Percentiles rank a stretch among this genome's conserved stretches.
These are phyloP conservation scores for Phyllosticta citriasiana DNA, from an alignment of 2,329 filamentous ascomycete genomes.

Conservation along the genomic window DNA sequence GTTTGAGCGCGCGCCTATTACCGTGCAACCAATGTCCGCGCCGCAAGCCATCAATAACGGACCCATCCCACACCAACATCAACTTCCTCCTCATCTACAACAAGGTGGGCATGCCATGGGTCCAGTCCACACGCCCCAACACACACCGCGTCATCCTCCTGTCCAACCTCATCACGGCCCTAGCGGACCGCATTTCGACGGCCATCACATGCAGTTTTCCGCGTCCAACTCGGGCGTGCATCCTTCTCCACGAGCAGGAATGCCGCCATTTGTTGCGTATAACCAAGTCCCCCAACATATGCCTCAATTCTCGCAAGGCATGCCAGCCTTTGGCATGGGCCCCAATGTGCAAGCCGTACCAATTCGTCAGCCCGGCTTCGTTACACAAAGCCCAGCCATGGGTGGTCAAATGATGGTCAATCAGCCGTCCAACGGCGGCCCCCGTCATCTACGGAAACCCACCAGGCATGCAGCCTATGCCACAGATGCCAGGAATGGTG, in stretches of 20 bases:
- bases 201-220: conserved; percentile 78
- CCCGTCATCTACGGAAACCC: conserved; percentile 64
- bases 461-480: conserved; percentile 55
- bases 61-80: conserved; percentile 71
- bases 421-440: conserved; percentile 55
- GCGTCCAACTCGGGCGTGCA: conserved; percentile 71
- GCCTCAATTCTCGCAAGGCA: conserved; percentile 43
- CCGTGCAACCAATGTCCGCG: conserved; percentile 49
- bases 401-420: conserved; percentile 71
- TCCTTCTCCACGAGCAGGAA: conserved; percentile 64
- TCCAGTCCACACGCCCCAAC: conserved; percentile 61
- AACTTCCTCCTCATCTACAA: conserved; percentile 73
- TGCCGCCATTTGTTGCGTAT: conserved; percentile 60
- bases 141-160: conserved; percentile 69
- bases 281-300: conserved; percentile 52
- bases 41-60: conserved; percentile 53
- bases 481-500: conserved; percentile 37
- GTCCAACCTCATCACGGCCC: conserved; percentile 62
- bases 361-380: conserved; percentile 65
- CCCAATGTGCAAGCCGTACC: conserved; percentile 61
- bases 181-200: conserved; percentile 61
- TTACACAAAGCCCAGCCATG: conserved; percentile 63
- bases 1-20: conserved; percentile 59
- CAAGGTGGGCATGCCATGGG: conserved; percentile 59
- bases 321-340: conserved; percentile 56